A percentile compares a stretch with the other conserved stretches of the same genome.
phyloP scores from a whole-genome alignment of 352 stramenopile genomes.

The Globisporangium cystogenes region DNA sequence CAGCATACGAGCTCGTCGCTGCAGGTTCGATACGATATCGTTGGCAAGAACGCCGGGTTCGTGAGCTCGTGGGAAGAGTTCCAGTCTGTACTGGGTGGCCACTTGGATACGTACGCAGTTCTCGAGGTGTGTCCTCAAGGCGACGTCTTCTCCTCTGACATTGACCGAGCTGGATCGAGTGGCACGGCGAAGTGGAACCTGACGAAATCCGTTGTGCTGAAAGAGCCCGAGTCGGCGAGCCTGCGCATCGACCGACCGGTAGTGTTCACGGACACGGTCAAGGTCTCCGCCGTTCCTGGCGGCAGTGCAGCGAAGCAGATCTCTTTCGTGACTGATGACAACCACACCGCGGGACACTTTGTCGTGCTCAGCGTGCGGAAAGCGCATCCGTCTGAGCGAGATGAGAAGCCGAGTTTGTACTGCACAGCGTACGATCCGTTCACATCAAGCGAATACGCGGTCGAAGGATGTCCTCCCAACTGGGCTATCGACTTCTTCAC shows the following conservation, averaged over 20 bases:
- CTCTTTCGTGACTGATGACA: slow-evolving; percentile 34
- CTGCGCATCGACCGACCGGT: slow-evolving; percentile 58
- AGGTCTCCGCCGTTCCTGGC: slow-evolving; percentile 39
- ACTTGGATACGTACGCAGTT: slow-evolving; percentile 59
- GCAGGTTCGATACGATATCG: slow-evolving; percentile 48
- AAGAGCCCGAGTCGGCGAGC: slow-evolving; percentile 41
- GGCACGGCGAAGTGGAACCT: slow-evolving; percentile 61
- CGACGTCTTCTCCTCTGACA: slow-evolving; percentile 41
- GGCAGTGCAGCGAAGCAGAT: slow-evolving; percentile 33
- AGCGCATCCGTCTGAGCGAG: slow-evolving; percentile 25
- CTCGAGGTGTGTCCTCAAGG: slow-evolving; percentile 67
- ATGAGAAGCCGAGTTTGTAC: slow-evolving; percentile 38
- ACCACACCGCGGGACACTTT: slow-evolving; percentile 36
- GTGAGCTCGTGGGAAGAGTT: slow-evolving; percentile 53
- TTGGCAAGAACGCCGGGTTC: slow-evolving; percentile 45
- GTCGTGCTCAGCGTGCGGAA: slow-evolving; percentile 66
- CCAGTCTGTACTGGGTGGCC: slow-evolving; percentile 44
- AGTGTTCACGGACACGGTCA: slow-evolving; percentile 74
- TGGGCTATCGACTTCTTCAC: slow-evolving; percentile 75
- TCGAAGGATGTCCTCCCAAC: slow-evolving; percentile 52
- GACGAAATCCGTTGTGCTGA: slow-evolving; percentile 36
- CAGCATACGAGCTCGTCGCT: slow-evolving; percentile 52
- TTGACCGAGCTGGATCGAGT: slow-evolving; percentile 39
- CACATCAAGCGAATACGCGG: slow-evolving; percentile 71
- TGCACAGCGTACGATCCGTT: slow-evolving; percentile 82